Evolutionary conservation across 441 rosid species (phyloP), one percentile per base, ranked within the genome.

Genomic region (Gossypium trilobum): DNA sequence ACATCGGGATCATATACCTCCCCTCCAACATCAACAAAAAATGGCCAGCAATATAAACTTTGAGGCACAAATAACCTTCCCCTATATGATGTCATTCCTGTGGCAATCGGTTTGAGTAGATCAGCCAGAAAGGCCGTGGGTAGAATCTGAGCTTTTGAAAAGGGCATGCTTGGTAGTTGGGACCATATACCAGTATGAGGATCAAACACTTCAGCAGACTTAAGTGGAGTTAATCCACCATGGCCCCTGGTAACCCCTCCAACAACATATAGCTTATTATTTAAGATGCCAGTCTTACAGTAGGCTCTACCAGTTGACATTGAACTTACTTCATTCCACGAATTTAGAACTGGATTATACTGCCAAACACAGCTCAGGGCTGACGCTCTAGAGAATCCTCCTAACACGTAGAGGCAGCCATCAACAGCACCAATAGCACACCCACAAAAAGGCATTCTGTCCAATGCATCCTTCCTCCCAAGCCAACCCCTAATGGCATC

Each of bases 1-100:
- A 83, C 80, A 73, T 86, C 85, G 0, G 97, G 97, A 71, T 90
- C 90, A 63, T 85, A 92, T 56, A 88, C 87, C 77, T 92, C 96
- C 44, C 97, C 97, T n/a, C 97, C 97, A 51, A 88, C 91, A 77
- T 90, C 97, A 23, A 92, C 97, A 79, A 92, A 89, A 82, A 92
- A 90, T 48, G 97, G 97, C 97, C 97, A 92, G 13, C 87, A 92
- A 76, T 92, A 92, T 46, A 92, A 78, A 78, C 97, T 92, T 78
- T 92, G 96, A 73, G 97, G 89, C 54, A 92, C 97, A 73, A 80
- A 89, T 73, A 92, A 85, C 77, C 89, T 85, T 65, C 97, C 97
- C 79, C 80, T 85, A 81, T 90, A 92, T 4, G 96, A 88, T 68
- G 95, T 89, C 95, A 90, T 92, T 46, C 97, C 97, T 2, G 97